These are phyloP conservation scores for Trypanosoma cruzi DNA, from an alignment of 208 protist genomes.

Conservation along the genomic window DNA sequence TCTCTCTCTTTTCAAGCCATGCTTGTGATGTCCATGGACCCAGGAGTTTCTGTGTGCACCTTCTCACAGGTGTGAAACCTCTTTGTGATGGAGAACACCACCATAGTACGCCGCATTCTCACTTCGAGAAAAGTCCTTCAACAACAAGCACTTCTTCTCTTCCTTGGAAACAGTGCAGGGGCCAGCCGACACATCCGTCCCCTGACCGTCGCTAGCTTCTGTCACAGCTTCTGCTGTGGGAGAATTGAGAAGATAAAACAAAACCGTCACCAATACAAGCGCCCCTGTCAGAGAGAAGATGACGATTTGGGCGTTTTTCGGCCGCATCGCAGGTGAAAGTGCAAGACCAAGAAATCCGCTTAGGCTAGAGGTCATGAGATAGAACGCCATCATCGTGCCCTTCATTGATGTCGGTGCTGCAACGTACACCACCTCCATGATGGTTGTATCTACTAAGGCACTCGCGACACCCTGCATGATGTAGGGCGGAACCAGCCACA, in stretches of 20 bases:
- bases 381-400: slow-evolving; percentile 65
- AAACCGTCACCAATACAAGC: slow-evolving; percentile 33
- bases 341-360: slow-evolving; percentile 66
- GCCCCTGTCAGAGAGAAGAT: slow-evolving; percentile 51
- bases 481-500: slow-evolving; percentile 59
- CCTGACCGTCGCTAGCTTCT: not conserved
- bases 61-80: not conserved
- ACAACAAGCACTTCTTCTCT: not conserved
- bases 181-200: not conserved
- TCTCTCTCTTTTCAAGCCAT: not conserved
- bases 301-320: slow-evolving; percentile 40
- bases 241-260: slow-evolving; percentile 49
- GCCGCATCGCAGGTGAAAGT: slow-evolving; percentile 62
- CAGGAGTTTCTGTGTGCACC: not conserved
- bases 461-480: slow-evolving; percentile 60
- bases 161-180: not conserved
- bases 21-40: not conserved
- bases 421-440: slow-evolving; percentile 70
- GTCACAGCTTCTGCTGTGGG: not conserved
- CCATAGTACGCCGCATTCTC: not conserved
- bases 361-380: slow-evolving; percentile 61
- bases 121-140: not conserved
- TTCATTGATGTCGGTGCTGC: slow-evolving; percentile 62
- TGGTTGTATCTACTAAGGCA: slow-evolving; percentile 62
- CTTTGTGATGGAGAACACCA: not conserved